Percentiles rank a stretch among this genome's conserved stretches.
These are phyloP conservation scores for Stellera chamaejasme DNA, from an alignment of 345 rosid genomes.

Conservation along the genomic window DNA sequence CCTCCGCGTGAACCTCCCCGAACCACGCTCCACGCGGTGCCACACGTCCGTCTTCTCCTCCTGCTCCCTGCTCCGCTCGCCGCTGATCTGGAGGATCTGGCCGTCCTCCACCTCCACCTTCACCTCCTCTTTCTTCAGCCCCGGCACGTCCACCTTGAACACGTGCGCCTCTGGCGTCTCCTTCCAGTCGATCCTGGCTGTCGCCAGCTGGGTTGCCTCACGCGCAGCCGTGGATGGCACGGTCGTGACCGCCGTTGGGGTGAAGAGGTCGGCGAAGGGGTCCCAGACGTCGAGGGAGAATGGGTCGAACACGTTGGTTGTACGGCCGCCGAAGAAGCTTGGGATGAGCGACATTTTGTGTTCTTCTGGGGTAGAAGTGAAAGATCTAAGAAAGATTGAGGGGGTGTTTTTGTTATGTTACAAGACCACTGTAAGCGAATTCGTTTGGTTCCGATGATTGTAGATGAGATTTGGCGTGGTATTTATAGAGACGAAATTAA, in stretches of 20 bases:
- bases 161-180: too few species aligned
- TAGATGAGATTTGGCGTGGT: too few species aligned
- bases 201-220: too few species aligned
- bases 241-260: background rate
- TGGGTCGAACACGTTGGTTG: slow-evolving; percentile 27
- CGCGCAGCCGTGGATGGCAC: slow-evolving; percentile 12
- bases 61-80: slow-evolving; percentile 28
- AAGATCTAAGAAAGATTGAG: background rate
- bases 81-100: slow-evolving; percentile 25
- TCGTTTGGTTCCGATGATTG: too few species aligned
- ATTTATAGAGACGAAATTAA: too few species aligned
- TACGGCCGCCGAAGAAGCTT: slow-evolving; percentile 24
- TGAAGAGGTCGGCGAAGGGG: background rate
- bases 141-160: slow-evolving; percentile 1
- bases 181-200: too few species aligned
- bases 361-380: background rate
- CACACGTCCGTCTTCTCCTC: slow-evolving; percentile 26
- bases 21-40: slow-evolving; percentile 25
- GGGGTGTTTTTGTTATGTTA: background rate
- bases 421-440: too few species aligned
- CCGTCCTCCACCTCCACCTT: slow-evolving; percentile 35
- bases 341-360: slow-evolving; percentile 29
- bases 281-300: slow-evolving; percentile 19
- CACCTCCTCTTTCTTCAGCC: slow-evolving; percentile 31
- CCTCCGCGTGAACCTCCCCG: slow-evolving; percentile 28